phyloP scores from a whole-genome alignment of 2,329 filamentous ascomycete species.

The Alternaria triticina region DNA sequence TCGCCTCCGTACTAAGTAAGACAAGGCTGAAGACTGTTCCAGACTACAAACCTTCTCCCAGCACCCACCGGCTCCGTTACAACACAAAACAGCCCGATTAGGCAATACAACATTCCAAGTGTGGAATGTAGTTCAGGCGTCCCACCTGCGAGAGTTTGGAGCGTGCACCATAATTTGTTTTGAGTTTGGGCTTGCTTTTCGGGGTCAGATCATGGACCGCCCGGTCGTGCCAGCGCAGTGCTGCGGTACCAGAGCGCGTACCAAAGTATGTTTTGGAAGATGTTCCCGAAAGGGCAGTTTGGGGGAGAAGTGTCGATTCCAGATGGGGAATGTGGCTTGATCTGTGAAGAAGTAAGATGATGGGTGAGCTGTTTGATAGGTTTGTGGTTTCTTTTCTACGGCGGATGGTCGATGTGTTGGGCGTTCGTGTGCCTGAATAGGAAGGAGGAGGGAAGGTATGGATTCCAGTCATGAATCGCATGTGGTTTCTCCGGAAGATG shows the following conservation, averaged over 20 bases:
- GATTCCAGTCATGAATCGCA: background rate
- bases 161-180: background rate
- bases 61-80: too few relatives aligned
- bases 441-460: background rate
- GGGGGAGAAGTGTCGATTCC: background rate
- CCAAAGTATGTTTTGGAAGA: background rate
- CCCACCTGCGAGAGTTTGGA: background rate
- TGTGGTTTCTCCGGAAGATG: background rate
- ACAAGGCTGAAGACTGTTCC: background rate
- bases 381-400: background rate
- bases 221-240: too few relatives aligned
- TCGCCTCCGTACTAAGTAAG: background rate
- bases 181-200: background rate
- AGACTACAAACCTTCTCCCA: too few relatives aligned
- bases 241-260: background rate
- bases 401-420: background rate
- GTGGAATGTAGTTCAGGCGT: background rate
- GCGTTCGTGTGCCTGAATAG: background rate
- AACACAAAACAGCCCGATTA: background rate
- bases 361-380: background rate
- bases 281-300: background rate
- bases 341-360: background rate
- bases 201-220: background rate
- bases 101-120: background rate
- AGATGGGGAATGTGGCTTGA: background rate